A percentile compares a stretch with the other conserved stretches of the same genome.
Conservation (phyloP, 805 yeast genomes). For the Millerozyma acaciae region DNA sequence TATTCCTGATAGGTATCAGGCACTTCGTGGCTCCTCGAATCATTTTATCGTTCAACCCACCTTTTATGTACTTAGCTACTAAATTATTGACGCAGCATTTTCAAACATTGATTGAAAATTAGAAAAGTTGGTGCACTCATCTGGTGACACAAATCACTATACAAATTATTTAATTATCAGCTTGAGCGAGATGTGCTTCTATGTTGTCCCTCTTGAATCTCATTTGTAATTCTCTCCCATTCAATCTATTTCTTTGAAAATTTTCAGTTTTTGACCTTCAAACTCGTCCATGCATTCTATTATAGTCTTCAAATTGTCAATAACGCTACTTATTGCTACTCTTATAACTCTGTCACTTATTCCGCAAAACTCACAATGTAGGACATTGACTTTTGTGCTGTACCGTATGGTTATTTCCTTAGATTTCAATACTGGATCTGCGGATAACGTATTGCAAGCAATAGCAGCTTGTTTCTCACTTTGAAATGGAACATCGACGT, state of each 20-base stretch:
- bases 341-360: constrained; percentile 71
- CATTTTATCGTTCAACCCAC: not conserved
- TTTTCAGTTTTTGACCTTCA: constrained; percentile 33
- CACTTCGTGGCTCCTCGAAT: too few relatives aligned
- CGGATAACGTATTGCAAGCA: constrained; percentile 57
- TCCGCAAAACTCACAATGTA: constrained; percentile 53
- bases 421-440: constrained; percentile 79
- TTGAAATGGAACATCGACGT: constrained; percentile 62
- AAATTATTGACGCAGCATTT: too few relatives aligned
- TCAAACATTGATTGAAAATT: too few relatives aligned
- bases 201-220: too few relatives aligned
- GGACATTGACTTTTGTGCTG: constrained; percentile 24
- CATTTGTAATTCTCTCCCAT: too few relatives aligned
- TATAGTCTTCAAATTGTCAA: constrained; percentile 73
- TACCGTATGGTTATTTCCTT: constrained; percentile 56
- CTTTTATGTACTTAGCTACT: not conserved
- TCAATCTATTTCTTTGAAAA: constrained; percentile 15
- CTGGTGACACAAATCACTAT: too few relatives aligned
- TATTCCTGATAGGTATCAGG: too few relatives aligned
- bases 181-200: too few relatives aligned
- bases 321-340: constrained; percentile 77
- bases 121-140: too few relatives aligned
- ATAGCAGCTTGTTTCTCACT: constrained; percentile 55
- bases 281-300: constrained; percentile 79
- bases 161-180: too few relatives aligned